Evolutionary conservation across 768 basidiomycete species (phyloP).

Genomic region (Mycena amicta): DNA sequence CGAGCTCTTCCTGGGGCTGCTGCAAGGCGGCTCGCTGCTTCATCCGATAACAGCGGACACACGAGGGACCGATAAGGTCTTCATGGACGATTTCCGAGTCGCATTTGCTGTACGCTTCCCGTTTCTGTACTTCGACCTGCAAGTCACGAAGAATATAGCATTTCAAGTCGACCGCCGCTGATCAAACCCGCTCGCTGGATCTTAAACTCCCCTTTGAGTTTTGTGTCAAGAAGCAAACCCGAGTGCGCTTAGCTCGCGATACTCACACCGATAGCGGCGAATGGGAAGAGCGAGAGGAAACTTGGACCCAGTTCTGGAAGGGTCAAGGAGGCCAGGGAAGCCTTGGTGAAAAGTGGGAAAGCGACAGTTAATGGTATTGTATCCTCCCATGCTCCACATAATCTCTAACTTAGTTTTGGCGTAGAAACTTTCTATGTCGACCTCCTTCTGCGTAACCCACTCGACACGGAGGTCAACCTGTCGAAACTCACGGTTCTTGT

Average conservation of each 20-base stretch:
- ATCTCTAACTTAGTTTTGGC: slow-evolving; percentile 11
- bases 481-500: slow-evolving; percentile 61
- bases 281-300: slow-evolving; percentile 69
- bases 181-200: slow-evolving; percentile 42
- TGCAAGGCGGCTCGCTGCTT: slow-evolving; percentile 48
- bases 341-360: slow-evolving; percentile 56
- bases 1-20: slow-evolving; percentile 71
- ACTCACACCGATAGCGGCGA: slow-evolving; percentile 43
- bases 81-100: slow-evolving; percentile 85
- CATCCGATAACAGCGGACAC: slow-evolving; percentile 16
- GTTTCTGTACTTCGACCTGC: slow-evolving; percentile 1
- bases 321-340: slow-evolving; percentile 53
- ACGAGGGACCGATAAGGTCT: slow-evolving; percentile 60
- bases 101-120: slow-evolving; percentile 71
- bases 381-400: not conserved
- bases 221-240: slow-evolving; percentile 59
- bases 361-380: slow-evolving; percentile 63
- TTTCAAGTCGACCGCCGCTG: slow-evolving; percentile 59
- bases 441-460: slow-evolving; percentile 66
- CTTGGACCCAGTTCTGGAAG: slow-evolving; percentile 66
- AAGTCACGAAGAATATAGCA: slow-evolving; percentile 51
- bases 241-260: slow-evolving; percentile 59
- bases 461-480: slow-evolving; percentile 73
- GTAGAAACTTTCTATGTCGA: slow-evolving; percentile 82
- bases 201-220: slow-evolving; percentile 70